A percentile compares a stretch with the other conserved stretches of the same genome.
These are phyloP conservation scores for Crithidia thermophila DNA, from an alignment of 208 protist species.

Conservation along the genomic window DNA sequence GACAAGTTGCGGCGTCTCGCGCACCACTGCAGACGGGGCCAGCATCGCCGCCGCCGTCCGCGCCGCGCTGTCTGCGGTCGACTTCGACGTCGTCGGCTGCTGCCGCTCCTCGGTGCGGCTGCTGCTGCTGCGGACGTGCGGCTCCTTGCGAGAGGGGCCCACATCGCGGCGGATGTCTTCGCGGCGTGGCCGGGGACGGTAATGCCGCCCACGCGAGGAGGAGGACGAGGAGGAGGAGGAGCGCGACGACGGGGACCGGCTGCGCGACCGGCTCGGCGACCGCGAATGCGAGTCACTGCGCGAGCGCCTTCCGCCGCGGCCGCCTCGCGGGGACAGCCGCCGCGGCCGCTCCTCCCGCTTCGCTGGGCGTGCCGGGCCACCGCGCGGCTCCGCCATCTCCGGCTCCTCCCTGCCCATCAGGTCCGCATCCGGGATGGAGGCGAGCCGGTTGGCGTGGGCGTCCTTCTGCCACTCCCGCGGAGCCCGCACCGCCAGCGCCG, in stretches of 20 bases:
- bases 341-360: not conserved
- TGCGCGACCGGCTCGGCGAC: not conserved
- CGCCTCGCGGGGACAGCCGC: not conserved
- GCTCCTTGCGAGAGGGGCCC: not conserved
- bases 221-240: slow-evolving; percentile 9
- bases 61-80: no score
- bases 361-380: not conserved
- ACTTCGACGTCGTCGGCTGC: no score
- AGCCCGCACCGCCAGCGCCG: slow-evolving; percentile 4
- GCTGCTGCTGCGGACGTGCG: not conserved
- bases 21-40: no score
- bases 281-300: not conserved
- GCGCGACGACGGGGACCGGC: slow-evolving; percentile 3
- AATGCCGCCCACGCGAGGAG: slow-evolving; percentile 7
- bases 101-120: no score
- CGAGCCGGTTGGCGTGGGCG: slow-evolving; percentile 13
- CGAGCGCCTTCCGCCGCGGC: slow-evolving; percentile 1
- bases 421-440: slow-evolving; percentile 5
- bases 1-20: no score
- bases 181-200: not conserved
- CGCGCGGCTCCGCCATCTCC: not conserved
- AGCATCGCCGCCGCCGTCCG: no score
- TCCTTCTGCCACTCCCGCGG: slow-evolving; percentile 32
- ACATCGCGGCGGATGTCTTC: not conserved
- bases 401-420: not conserved